Evolutionary conservation across 1,139 yeast species (phyloP), one percentile per base, ranked within the genome.

Genomic region (Debaryomycetaceae sp.): DNA sequence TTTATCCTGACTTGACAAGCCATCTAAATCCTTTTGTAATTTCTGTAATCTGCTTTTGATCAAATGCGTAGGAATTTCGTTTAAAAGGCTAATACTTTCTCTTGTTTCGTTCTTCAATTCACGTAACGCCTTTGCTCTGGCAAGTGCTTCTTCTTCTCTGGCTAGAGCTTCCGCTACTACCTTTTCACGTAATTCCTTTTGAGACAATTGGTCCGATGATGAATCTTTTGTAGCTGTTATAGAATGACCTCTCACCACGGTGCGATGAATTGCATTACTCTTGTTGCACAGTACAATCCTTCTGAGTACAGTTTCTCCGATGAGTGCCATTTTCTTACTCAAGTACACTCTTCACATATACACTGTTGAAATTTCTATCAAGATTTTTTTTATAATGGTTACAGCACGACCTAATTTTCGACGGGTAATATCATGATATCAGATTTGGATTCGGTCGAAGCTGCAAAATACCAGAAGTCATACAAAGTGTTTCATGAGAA

Each of bases 101-200:
- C 52, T 55, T 1, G 75, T 63, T 37, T 57, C 52, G 20, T 54
- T 54, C 42, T 65, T 68, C 45, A 72, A 62, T 48, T 70, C 73
- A 36, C 75, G 60, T 40, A 74, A 57, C 14, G 64, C 62, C 48
- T 70, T 71, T 33, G 69, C 65, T 45, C 56, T 66, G 22, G 68
- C 65, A 34, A 65, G 58, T 27, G 68, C 69, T 48, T 66, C 76
- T 60, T 72, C 77, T 51, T 73, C 78, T 48, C 63, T 61, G 5
- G 78, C 77, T 35, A 72, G 61, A 0, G 78, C 77, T 48, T 72
- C 76, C 1, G 76, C 74, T 39, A 73, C 55, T 3, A 74, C 75
- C 48, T 54, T 62, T 50, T 73, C 78, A 55, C 78, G 68, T 33
- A 65, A 51, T 45, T 63, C 68, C 46, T 62, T 66, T 47, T 65